Base-by-base conservation (phyloP, 495 filamentous ascomycete species). In the Penicillium egyptiacum region DNA sequence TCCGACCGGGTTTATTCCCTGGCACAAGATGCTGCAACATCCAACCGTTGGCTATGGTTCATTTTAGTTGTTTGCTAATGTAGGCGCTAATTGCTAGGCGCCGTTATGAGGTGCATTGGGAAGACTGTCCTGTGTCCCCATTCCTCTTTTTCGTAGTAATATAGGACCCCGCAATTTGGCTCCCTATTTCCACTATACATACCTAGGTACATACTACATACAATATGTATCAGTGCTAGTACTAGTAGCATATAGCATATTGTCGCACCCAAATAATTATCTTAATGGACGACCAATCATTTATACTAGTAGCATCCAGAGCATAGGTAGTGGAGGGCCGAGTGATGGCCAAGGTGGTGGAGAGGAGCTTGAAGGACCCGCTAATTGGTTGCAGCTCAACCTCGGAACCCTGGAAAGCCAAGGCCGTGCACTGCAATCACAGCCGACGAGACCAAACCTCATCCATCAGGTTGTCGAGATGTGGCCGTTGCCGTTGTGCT, bases 1-100 rank as follows among this genome's bases (percentile, higher is more conserved):
- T 61, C 61, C 61, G 64, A 42, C 53, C 57, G 44, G 44, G 23
- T 48, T 51, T 17, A 52, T 48, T 61, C 26, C 45, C 10, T 56
- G 54, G 20, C 30, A 22, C 44, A 33, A 33, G 33, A 52, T 17
- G 17, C 3, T 17, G 35, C 42, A 26, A 42, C 44, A 45, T 45
- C 22, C 19, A 43, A 23, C 26, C 28, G 4, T 48, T 31, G 28
- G 45, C 5, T 48, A 33, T 39, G 16, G 2, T 3, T 9, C 33
- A 39, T 17, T 39, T 39, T 33, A 33, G 3, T 17, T 39, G 35
- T 39, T 39, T 39, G 35, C 35, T 39, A 17, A 17, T 17, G 6
- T 39, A 39, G 6, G 35, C n/a, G 26, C 16, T 37, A n/a, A 40
- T 40, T 40, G n/a, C 9, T 37, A 37, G 1, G 33, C 5, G 11